Evolutionary conservation across 495 filamentous ascomycete genomes (phyloP).

Genomic region (Penicillium coffeae): DNA sequence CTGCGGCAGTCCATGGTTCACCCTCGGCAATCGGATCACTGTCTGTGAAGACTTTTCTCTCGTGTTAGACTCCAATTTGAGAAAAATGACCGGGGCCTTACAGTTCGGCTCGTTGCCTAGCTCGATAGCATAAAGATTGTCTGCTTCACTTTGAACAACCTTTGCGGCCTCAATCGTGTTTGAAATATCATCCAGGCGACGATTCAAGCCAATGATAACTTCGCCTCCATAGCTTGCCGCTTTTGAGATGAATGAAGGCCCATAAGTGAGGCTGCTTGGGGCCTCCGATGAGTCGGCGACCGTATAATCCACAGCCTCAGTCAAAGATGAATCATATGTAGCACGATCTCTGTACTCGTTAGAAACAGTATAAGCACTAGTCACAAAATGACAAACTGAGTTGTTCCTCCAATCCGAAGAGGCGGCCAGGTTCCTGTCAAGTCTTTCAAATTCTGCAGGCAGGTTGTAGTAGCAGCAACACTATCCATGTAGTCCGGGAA

Average conservation of each 20-base stretch:
- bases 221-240: constrained; percentile 49
- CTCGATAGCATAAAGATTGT: constrained; percentile 55
- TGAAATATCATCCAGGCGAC: constrained; percentile 50
- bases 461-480: constrained; percentile 50
- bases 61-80: too few species aligned
- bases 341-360: constrained; percentile 43
- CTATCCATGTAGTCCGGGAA: constrained; percentile 57
- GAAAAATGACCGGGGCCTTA: too few species aligned
- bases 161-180: constrained; percentile 56
- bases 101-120: constrained; percentile 61
- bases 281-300: constrained; percentile 52
- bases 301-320: constrained; percentile 51
- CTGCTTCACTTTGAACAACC: constrained; percentile 39
- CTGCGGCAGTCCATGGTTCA: constrained; percentile 48
- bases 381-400: constrained; percentile 29
- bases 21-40: constrained; percentile 50
- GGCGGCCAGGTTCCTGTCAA: constrained; percentile 54
- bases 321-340: constrained; percentile 47
- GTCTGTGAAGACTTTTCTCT: constrained; percentile 10
- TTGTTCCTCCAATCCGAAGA: constrained; percentile 58
- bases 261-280: constrained; percentile 52
- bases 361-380: background rate
- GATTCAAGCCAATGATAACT: constrained; percentile 55
- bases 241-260: constrained; percentile 51
- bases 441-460: constrained; percentile 51